A percentile compares a stretch with the other conserved stretches of the same genome.
These are phyloP conservation scores for Fusarium sambucinum DNA, from an alignment of 2,329 filamentous ascomycete species.

Conservation along the genomic window DNA sequence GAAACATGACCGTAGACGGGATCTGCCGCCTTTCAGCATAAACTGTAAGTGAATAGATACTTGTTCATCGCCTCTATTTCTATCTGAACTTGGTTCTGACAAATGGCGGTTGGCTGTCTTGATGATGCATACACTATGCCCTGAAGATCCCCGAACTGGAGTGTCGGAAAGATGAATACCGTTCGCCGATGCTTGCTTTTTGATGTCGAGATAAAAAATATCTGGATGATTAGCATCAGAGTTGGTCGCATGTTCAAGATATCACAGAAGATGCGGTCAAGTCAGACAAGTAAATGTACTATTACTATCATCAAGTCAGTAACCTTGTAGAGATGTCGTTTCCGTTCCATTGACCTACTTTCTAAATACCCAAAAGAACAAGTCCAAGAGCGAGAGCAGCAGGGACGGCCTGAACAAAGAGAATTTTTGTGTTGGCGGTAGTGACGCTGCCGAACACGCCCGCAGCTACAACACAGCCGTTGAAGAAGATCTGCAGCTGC, in stretches of 20 bases:
- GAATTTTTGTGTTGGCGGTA: slow-evolving; percentile 57
- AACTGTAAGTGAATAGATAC: background rate
- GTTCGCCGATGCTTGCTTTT: background rate
- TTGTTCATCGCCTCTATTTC: background rate
- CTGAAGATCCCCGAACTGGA: background rate
- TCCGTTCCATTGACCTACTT: background rate
- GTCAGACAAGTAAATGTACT: background rate
- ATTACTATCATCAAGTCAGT: slow-evolving; percentile 8
- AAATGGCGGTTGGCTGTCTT: background rate
- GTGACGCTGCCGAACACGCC: slow-evolving; percentile 58
- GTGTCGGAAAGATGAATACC: background rate
- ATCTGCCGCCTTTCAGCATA: background rate
- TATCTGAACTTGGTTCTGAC: background rate
- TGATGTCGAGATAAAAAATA: background rate
- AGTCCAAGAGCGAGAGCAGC: slow-evolving; percentile 48
- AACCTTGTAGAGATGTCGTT: background rate
- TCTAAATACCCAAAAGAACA: slow-evolving; percentile 44
- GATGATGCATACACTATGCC: background rate
- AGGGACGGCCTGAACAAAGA: slow-evolving; percentile 57
- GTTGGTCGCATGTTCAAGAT: background rate
- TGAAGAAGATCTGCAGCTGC: slow-evolving; percentile 63
- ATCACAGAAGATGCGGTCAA: background rate
- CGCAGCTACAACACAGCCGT: slow-evolving; percentile 59
- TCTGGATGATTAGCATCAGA: fast-evolving
- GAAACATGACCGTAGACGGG: background rate